Conservation (phyloP, 768 basidiomycete genomes). For the Lentinula detonsa region DNA sequence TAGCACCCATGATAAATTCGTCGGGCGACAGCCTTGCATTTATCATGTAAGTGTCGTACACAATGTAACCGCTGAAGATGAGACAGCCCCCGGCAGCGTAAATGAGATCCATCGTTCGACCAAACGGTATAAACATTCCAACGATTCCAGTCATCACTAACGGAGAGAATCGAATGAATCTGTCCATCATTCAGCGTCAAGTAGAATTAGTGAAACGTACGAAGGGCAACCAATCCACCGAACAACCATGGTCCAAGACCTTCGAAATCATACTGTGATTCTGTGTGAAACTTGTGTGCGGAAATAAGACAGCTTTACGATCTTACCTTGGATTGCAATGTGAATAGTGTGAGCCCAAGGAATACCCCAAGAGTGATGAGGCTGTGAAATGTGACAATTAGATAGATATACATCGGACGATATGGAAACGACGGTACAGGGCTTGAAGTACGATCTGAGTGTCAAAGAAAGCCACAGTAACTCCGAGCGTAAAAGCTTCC, state of each 20-base stretch:
- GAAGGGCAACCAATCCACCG: conserved; percentile 71
- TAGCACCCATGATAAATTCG: conserved; percentile 87
- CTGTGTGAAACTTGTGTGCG: not conserved
- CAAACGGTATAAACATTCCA: conserved; percentile 83
- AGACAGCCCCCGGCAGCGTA: conserved; percentile 75
- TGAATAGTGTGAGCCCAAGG: conserved; percentile 90
- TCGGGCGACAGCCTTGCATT: conserved; percentile 86
- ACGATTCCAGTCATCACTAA: conserved; percentile 78
- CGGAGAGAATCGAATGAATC: conserved; percentile 3
- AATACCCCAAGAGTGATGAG: conserved; percentile 91
- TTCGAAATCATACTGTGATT: conserved; percentile 81
- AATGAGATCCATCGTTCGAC: conserved; percentile 72
- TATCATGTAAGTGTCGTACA: conserved; percentile 89
- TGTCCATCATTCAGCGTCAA: not conserved
- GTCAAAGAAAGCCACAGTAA: conserved; percentile 72
- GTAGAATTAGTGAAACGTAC: conserved; percentile 32
- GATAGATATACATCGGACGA: not conserved
- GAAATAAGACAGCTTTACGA: not conserved
- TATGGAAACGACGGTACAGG: conserved; percentile 40
- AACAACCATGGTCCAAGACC: conserved; percentile 91
- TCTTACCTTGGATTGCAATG: conserved; percentile 84
- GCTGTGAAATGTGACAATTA: conserved; percentile 24
- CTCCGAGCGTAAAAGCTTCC: conserved; percentile 89
- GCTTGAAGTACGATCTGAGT: conserved; percentile 79
- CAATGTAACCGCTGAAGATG: conserved; percentile 85